phyloP scores from a whole-genome alignment of 805 yeast genomes.

The Metschnikowia orientalis region DNA sequence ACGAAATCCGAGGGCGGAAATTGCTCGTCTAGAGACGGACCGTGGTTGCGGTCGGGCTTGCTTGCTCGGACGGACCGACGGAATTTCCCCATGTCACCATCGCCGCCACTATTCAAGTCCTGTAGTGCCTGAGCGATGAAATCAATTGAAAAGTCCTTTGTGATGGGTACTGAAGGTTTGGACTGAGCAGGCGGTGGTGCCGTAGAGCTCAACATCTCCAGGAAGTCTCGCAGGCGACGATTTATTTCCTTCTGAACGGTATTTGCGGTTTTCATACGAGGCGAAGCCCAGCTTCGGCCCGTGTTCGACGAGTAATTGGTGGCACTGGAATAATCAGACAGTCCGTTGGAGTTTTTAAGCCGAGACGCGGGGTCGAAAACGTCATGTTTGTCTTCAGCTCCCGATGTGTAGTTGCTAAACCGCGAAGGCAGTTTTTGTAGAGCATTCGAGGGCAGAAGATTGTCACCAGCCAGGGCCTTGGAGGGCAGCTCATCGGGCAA shows the following conservation, averaged over 20 bases:
- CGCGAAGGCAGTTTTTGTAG: constrained; percentile 17
- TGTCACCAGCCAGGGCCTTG: too few species aligned
- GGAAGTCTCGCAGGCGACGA: constrained; percentile 20
- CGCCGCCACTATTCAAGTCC: constrained; percentile 42
- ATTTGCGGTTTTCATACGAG: constrained; percentile 31
- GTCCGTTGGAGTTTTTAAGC: constrained; percentile 11
- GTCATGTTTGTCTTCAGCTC: constrained; percentile 13
- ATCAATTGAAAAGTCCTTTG: constrained; percentile 42
- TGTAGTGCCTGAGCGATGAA: constrained; percentile 44
- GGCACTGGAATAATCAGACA: constrained; percentile 36
- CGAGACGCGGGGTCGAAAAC: constrained; percentile 12
- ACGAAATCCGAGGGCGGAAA: constrained; percentile 28
- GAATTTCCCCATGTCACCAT: constrained; percentile 40
- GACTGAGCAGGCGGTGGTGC: constrained; percentile 28
- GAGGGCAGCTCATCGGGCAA: not conserved
- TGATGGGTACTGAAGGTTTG: constrained; percentile 27
- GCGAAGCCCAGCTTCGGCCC: constrained; percentile 43
- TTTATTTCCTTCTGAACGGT: constrained; percentile 39
- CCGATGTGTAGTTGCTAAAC: constrained; percentile 13
- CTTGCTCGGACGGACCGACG: constrained; percentile 34
- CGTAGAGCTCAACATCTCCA: constrained; percentile 6
- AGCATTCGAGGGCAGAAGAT: not conserved
- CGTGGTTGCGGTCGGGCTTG: constrained; percentile 6
- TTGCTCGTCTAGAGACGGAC: not conserved
- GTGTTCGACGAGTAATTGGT: constrained; percentile 27